Evolutionary conservation across 768 basidiomycete species (phyloP), one percentile per base, ranked within the genome.

Genomic region (Collybiopsis confluens): DNA sequence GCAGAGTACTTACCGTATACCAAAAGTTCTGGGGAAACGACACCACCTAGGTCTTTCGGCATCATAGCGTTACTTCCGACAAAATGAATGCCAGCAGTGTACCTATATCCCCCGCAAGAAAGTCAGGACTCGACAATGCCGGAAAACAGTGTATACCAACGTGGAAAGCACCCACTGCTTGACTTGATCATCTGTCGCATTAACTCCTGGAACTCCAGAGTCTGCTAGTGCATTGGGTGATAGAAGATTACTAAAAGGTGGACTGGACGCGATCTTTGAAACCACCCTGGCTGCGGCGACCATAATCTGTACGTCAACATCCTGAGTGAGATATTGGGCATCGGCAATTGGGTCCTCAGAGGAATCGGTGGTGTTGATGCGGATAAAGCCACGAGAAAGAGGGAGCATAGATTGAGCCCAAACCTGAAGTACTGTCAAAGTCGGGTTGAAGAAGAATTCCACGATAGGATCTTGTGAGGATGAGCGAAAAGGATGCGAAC

Each of bases 1-100:
- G n/a, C 15, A 30, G 7, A 28, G 2, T 4, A 30, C 48, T 23
- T 16, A 56, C 58, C 58, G n/a, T 59, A 59, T 2, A 59, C 53
- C n/a, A 56, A 42, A 2, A 58, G 38, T 24, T 47, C 41, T 13
- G 58, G 58, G 21, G 56, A 59, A 20, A 59, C 58, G 8, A 59
- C 58, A 8, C 58, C 56, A 5, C 58, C 58, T 9, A 59, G 20
- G 16, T 43, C 56, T 18, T 51, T 47, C 11, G 56, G 55, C 58
- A 59, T 59, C 58, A 59, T 59, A 0, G 58, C 57, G 50, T 59
- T 59, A 41, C 56, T 54, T 27, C 56, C 58, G 4, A 59, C 30
- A 8, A 56, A 52, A 44, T 59, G 58, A 30, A 55, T 47, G 10
- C 58, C 58, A 11, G 58, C 56, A 15, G 53, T 59, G 20, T 59